phyloP scores from a whole-genome alignment of 345 rosid species.

The Eucalyptus guilfoylei region DNA sequence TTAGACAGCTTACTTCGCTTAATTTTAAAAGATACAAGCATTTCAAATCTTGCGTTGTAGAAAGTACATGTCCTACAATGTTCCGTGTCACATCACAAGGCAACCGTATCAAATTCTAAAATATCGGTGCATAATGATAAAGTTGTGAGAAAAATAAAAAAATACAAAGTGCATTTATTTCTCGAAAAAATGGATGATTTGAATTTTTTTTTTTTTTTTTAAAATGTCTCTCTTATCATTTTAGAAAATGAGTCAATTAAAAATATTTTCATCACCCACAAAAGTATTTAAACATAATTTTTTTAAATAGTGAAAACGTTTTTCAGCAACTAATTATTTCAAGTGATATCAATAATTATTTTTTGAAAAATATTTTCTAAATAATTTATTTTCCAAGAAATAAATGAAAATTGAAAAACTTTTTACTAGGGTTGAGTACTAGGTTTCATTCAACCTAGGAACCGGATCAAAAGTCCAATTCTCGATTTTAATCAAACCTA shows the following conservation, averaged over 20 bases:
- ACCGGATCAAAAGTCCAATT: background rate
- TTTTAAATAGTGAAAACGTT: fast-evolving
- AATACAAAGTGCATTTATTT: background rate
- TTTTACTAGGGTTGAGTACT: background rate
- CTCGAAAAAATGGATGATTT: background rate
- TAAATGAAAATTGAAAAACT: fast-evolving
- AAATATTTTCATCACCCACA: fast-evolving
- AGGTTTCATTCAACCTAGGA: background rate
- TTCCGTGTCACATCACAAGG: background rate
- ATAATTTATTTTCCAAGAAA: background rate
- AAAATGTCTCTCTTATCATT: background rate
- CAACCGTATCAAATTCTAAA: fast-evolving
- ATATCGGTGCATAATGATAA: background rate
- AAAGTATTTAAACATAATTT: background rate
- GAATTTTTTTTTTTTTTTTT: background rate
- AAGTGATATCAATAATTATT: background rate
- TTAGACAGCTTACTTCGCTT: fast-evolving
- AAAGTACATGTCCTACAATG: background rate
- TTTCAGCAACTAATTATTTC: fast-evolving
- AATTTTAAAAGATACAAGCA: background rate
- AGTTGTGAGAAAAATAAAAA: background rate
- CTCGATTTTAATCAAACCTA: background rate
- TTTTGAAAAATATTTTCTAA: no score
- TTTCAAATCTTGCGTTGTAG: background rate
- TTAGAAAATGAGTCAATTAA: background rate